phyloP scores from a whole-genome alignment of 2,329 filamentous ascomycete species.

The Fonsecaea monophora region DNA sequence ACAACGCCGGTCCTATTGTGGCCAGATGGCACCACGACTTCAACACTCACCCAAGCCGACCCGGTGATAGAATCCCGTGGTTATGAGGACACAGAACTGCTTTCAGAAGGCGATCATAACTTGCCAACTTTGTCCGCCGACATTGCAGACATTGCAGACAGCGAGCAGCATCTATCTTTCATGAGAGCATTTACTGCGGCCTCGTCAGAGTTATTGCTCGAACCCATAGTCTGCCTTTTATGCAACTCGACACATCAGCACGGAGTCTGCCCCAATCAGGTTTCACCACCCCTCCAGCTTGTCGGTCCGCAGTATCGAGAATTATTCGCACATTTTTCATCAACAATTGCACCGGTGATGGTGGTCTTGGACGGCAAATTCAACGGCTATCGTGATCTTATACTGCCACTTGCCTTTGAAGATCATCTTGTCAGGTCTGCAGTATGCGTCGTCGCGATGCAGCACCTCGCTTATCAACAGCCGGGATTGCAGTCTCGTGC shows the following conservation, averaged over 20 bases:
- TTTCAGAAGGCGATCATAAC: not conserved
- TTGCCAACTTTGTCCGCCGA: not conserved
- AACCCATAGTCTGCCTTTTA: not conserved
- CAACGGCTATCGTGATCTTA: slow-evolving; percentile 44
- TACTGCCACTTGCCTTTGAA: slow-evolving; percentile 42
- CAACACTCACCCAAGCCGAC: not conserved
- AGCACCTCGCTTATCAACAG: slow-evolving; percentile 37
- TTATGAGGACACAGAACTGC: not conserved
- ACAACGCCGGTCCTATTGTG: slow-evolving; percentile 3
- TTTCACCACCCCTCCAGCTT: slow-evolving; percentile 12
- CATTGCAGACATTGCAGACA: not conserved
- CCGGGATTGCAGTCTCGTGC: slow-evolving; percentile 28
- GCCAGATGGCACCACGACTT: not conserved
- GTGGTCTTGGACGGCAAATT: slow-evolving; percentile 42
- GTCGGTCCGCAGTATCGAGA: slow-evolving; percentile 6
- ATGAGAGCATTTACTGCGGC: not conserved
- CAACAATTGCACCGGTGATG: slow-evolving; percentile 43
- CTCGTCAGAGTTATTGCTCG: not conserved
- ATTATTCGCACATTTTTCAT: slow-evolving; percentile 34
- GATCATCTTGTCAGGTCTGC: slow-evolving; percentile 40
- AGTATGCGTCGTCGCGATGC: slow-evolving; percentile 39
- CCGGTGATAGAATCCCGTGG: not conserved
- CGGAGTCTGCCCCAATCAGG: not conserved
- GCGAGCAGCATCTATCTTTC: not conserved
- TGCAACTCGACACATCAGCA: not conserved